Conservation (phyloP, 2,329 filamentous ascomycete species). For the Dactylellina parvicollis region DNA sequence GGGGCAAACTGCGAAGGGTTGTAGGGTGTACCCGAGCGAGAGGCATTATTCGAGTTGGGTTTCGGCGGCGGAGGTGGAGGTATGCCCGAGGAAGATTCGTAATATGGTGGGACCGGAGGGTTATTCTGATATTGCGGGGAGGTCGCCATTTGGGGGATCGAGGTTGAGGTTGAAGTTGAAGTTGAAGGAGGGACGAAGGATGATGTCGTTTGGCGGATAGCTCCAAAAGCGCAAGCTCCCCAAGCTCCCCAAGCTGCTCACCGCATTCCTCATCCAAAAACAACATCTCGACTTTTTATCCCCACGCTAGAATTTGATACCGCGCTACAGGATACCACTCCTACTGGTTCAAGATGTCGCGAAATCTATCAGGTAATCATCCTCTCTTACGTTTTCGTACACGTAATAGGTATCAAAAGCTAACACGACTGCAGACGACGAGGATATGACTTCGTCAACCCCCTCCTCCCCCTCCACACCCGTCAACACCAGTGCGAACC, state of each 20-base stretch:
- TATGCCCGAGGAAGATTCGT: conserved; percentile 51
- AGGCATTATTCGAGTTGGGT: conserved; percentile 73
- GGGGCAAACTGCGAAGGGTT: conserved; percentile 63
- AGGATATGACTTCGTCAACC: conserved; percentile 53
- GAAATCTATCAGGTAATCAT: conserved; percentile 43
- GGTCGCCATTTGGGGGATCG: conserved; percentile 34
- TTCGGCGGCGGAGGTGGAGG: conserved; percentile 79
- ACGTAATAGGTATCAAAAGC: background rate
- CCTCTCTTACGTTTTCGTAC: background rate
- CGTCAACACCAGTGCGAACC: conserved; percentile 38
- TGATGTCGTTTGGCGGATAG: background rate
- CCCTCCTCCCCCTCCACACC: conserved; percentile 49
- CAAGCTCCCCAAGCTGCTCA: background rate
- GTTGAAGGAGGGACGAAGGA: background rate
- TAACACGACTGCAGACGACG: conserved; percentile 31
- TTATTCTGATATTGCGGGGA: conserved; percentile 30
- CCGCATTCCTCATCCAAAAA: background rate
- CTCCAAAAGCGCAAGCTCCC: conserved; percentile 17
- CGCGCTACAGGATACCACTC: background rate
- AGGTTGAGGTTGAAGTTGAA: conserved; percentile 14
- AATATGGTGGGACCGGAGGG: conserved; percentile 54
- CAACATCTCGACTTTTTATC: conserved; percentile 2
- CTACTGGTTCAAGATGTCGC: conserved; percentile 29
- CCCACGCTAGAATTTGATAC: background rate
- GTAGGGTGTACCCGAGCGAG: conserved; percentile 71